Evolutionary conservation across 805 yeast species (phyloP).

Genomic region (Scheffersomyces lignosus): DNA sequence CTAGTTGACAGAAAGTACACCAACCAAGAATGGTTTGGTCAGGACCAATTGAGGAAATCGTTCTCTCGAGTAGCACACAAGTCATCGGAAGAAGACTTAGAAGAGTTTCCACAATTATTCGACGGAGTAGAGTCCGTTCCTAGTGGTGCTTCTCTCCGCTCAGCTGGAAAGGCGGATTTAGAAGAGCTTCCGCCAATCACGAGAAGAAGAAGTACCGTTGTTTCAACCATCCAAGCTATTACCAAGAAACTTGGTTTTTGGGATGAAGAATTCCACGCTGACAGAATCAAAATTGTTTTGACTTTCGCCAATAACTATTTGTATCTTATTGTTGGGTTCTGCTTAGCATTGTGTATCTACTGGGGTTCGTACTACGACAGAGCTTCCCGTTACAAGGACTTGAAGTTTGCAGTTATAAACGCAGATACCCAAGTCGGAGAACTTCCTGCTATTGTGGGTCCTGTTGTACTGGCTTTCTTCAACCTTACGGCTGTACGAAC

Average conservation of each 20-base stretch:
- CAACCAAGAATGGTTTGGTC: slow-evolving; percentile 13
- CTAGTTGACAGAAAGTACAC: slow-evolving; percentile 4
- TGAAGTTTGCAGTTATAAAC: slow-evolving; percentile 25
- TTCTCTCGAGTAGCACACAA: too few relatives aligned
- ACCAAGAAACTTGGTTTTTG: slow-evolving; percentile 24
- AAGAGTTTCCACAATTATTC: slow-evolving; percentile 9
- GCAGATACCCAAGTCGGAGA: slow-evolving; percentile 23
- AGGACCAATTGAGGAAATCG: slow-evolving; percentile 7
- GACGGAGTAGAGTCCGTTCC: slow-evolving; percentile 3
- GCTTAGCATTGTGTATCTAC: slow-evolving; percentile 25
- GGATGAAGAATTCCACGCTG: slow-evolving; percentile 27
- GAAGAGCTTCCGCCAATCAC: slow-evolving; percentile 1
- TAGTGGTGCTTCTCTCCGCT: not conserved
- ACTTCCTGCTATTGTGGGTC: slow-evolving; percentile 25
- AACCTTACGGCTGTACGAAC: slow-evolving; percentile 17
- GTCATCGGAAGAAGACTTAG: not conserved
- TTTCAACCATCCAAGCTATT: slow-evolving; percentile 17
- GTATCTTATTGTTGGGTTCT: slow-evolving; percentile 21
- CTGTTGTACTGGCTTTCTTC: slow-evolving; percentile 18
- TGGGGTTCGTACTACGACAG: slow-evolving; percentile 33
- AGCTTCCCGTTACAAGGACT: slow-evolving; percentile 15
- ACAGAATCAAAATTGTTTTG: slow-evolving; percentile 19
- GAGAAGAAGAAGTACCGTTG: slow-evolving; percentile 20
- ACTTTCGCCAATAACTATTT: slow-evolving; percentile 25
- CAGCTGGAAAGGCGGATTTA: not conserved